phyloP scores from a whole-genome alignment of 1,139 yeast genomes.

The Pneumocystis carinii region DNA sequence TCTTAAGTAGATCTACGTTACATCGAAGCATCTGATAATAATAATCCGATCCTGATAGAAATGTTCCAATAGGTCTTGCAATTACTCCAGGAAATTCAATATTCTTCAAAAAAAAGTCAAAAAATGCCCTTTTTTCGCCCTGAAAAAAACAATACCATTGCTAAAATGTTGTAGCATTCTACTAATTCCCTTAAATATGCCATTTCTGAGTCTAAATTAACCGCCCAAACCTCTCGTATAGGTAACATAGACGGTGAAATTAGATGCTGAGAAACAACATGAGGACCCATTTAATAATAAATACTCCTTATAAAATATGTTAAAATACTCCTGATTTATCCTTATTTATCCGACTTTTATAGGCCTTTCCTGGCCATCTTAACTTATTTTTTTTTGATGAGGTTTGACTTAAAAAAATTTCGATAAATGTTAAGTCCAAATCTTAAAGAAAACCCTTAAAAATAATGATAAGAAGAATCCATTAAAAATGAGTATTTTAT shows the following conservation, averaged over 20 bases:
- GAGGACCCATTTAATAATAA: not conserved
- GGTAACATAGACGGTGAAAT: not conserved
- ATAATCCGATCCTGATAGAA: conserved; percentile 77
- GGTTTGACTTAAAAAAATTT: too few relatives aligned
- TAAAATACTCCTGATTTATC: not conserved
- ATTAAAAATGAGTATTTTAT: too few relatives aligned
- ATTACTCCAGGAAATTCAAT: conserved; percentile 94
- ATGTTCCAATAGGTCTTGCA: conserved; percentile 93
- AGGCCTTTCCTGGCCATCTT: not conserved
- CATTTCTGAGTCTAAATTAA: conserved; percentile 72
- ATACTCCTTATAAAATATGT: too few relatives aligned
- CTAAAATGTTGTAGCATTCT: conserved; percentile 53
- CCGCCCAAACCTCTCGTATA: conserved; percentile 58
- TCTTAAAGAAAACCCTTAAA: too few relatives aligned
- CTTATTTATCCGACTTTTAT: not conserved
- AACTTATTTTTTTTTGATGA: too few relatives aligned
- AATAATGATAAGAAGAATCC: too few relatives aligned
- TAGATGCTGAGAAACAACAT: not conserved
- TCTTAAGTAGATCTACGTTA: conserved; percentile 71
- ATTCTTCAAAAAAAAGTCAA: conserved; percentile 27
- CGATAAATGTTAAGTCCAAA: too few relatives aligned
- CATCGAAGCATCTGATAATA: conserved; percentile 91
- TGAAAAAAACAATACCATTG: conserved; percentile 26
- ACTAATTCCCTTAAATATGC: conserved; percentile 54
- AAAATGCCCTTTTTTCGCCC: not conserved